Base-by-base conservation (phyloP, 352 stramenopile genomes). In the Phytopythium oedochilum region DNA sequence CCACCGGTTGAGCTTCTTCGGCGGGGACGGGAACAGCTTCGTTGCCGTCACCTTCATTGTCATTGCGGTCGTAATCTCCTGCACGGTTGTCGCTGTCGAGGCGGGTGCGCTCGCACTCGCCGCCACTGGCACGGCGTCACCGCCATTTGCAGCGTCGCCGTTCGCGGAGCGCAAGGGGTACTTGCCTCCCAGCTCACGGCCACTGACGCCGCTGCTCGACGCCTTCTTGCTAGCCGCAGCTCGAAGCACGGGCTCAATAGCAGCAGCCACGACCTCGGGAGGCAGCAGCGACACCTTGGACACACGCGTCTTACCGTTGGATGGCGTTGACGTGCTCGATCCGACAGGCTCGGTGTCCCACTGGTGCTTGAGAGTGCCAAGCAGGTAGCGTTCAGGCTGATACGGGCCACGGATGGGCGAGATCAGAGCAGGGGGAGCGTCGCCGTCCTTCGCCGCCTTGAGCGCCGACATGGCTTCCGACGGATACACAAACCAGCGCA, bases 381-480 rank as follows among this genome's bases (percentile, higher is more conserved):
- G 53, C 18, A 75, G 49, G 52, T 85, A 88, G 36, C 72, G 68
- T 9, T 69, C 64, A 29, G 74, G 74, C 29, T 87, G 76, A 42
- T 73, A 83, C 5, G 73, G 76, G 44, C 76, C 76, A 35, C 66
- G 44, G 39, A 84, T 78, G 23, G 59, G 43, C 11, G 59, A 57
- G n/a, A 68, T 18, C 25, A 51, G 17, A 8, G 44, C 44, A 2
- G 44, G 28, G 38, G 26, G 44, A 36, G 14, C 17, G 25, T 28
- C 84, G 22, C 36, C 29, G 11, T n/a, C 23, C 40, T 29, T 31
- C 44, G 5, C 18, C 8, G 15, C 44, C 83, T 83, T 98, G 75
- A 71, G 82, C 60, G 51, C 95, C 73, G 78, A 97, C 92, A 51
- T 86, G 83, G 71, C 81, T 59, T 94, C 81, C 0, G 73, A 75